A percentile compares a stretch with the other conserved stretches of the same genome.
phyloP scores from a whole-genome alignment of 192 early-diverging fungal genomes.

The Linnemannia elongata region DNA sequence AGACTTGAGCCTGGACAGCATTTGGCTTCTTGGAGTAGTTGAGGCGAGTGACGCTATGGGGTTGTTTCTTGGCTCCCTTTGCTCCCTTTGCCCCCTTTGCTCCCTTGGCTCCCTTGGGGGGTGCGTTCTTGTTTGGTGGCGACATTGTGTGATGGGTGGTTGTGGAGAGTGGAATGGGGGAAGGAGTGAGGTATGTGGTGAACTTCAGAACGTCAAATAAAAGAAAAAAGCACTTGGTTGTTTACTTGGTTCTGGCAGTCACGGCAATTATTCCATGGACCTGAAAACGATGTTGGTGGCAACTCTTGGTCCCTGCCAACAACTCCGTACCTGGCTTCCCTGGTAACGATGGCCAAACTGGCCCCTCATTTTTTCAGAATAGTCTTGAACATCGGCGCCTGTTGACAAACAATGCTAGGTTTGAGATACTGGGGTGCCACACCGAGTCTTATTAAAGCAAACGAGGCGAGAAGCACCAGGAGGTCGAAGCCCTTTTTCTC shows the following conservation, averaged over 20 bases:
- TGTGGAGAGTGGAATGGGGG: not conserved
- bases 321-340: not conserved
- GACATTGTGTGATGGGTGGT: not conserved
- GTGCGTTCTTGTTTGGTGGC: constrained; percentile 9
- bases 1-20: constrained; percentile 20
- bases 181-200: not conserved
- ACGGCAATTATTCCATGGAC: not conserved
- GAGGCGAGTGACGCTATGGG: constrained; percentile 22
- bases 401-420: not conserved
- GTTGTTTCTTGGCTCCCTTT: constrained; percentile 23
- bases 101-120: not conserved
- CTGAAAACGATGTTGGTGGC: not conserved
- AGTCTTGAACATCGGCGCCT: not conserved
- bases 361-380: not conserved
- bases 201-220: constrained; percentile 1
- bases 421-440: not conserved
- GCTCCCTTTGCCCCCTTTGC: not conserved
- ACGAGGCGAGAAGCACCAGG: not conserved
- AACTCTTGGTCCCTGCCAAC: not conserved
- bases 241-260: constrained; percentile 10
- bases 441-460: not conserved
- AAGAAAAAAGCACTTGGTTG: not conserved
- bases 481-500: not conserved
- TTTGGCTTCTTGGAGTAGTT: constrained; percentile 35
- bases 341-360: not conserved